Percentiles rank a stretch among this genome's conserved stretches.
Conservation (phyloP, 108 stramenopile species). For the Cylindrotheca fusiformis region DNA sequence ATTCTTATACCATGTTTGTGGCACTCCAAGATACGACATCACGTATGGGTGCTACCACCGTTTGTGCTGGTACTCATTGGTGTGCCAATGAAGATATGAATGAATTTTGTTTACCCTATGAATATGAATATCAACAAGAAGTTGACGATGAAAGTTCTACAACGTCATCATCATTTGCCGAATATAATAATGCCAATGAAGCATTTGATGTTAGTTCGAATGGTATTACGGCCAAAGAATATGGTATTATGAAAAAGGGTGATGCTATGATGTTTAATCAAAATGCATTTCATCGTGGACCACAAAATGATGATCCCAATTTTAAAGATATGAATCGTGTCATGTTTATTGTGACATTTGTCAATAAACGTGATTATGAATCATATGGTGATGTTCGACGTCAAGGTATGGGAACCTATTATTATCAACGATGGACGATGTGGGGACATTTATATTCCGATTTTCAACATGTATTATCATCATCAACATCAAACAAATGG, state of each 20-base stretch:
- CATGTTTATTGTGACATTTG: slow-evolving; percentile 53
- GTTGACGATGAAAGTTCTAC: not conserved
- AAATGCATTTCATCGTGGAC: slow-evolving; percentile 50
- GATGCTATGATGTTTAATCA: slow-evolving; percentile 55
- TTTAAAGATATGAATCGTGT: slow-evolving; percentile 23
- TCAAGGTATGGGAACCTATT: slow-evolving; percentile 47
- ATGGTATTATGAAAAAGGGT: slow-evolving; percentile 30
- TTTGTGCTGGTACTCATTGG: slow-evolving; percentile 51
- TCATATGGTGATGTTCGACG: slow-evolving; percentile 27
- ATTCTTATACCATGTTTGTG: slow-evolving; percentile 51
- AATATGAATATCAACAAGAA: slow-evolving; percentile 7
- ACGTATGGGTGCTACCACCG: slow-evolving; percentile 48
- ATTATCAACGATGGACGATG: slow-evolving; percentile 37
- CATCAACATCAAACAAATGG: not conserved
- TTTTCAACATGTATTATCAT: slow-evolving; percentile 16
- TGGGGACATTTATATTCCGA: slow-evolving; percentile 45
- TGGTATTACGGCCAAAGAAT: slow-evolving; percentile 26
- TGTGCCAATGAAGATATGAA: slow-evolving; percentile 41
- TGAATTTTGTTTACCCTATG: slow-evolving; percentile 13
- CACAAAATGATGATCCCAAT: slow-evolving; percentile 22
- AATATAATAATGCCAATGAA: slow-evolving; percentile 5
- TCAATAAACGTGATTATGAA: slow-evolving; percentile 17
- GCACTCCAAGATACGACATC: slow-evolving; percentile 46
- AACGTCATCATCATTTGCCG: no score
- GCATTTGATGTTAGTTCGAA: slow-evolving; percentile 32